These are phyloP conservation scores for Athelia psychrophila DNA, from an alignment of 1,284 basidiomycete species.

Conservation along the genomic window DNA sequence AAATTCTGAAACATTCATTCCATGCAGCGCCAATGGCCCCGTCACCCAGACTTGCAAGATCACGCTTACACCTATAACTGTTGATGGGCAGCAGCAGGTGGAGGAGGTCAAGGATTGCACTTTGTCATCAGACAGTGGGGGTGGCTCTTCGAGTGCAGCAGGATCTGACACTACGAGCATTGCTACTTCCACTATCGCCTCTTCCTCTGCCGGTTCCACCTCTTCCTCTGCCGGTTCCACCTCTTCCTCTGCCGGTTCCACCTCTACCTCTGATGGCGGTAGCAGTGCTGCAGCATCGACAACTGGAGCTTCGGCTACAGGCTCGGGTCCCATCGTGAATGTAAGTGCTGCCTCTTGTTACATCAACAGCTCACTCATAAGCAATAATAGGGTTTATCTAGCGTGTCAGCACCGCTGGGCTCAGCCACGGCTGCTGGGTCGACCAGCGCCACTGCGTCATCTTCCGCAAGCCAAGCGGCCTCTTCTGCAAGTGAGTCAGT, in stretches of 20 bases:
- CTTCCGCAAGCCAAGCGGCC: constrained; percentile 10
- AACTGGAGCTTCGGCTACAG: constrained; percentile 5
- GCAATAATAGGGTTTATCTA: constrained; percentile 22
- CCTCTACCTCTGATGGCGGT: not conserved
- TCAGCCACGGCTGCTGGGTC: constrained; percentile 4
- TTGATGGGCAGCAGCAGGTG: constrained; percentile 29
- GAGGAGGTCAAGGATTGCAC: constrained; percentile 36
- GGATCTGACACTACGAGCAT: constrained; percentile 5
- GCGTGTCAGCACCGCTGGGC: constrained; percentile 9
- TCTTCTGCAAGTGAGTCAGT: constrained; percentile 2
- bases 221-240: too few relatives aligned
- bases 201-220: too few relatives aligned
- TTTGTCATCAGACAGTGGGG: constrained; percentile 12
- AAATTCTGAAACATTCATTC: not conserved
- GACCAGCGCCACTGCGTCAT: constrained; percentile 11
- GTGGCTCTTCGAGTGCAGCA: constrained; percentile 6
- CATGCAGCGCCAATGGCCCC: constrained; percentile 21
- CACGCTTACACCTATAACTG: constrained; percentile 36
- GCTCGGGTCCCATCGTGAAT: constrained; percentile 5
- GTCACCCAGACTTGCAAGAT: constrained; percentile 38
- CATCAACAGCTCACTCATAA: not conserved
- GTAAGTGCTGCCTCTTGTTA: constrained; percentile 13
- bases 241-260: too few relatives aligned
- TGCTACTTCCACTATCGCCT: constrained; percentile 1
- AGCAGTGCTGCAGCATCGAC: constrained; percentile 5